A percentile compares a stretch with the other conserved stretches of the same genome.
Evolutionary conservation across 176 grass and related monocot species (phyloP).

Genomic region (Elymus sibiricus): DNA sequence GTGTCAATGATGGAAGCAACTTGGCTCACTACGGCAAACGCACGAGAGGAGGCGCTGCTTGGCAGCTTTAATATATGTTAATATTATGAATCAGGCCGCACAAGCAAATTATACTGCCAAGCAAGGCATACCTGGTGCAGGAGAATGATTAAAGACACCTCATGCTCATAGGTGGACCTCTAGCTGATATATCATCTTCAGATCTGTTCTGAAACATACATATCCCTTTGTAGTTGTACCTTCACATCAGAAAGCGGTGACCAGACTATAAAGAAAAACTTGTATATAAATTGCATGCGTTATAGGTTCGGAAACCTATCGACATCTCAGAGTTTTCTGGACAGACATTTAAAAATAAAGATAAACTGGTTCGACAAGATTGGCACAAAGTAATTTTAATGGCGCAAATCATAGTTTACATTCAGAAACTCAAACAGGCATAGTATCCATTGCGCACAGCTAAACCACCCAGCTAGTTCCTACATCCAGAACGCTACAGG

Average conservation of each 20-base stretch:
- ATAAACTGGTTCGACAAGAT: neutral
- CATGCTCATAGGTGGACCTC: constrained; percentile 72
- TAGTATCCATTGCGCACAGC: neutral
- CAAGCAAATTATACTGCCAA: constrained; percentile 42
- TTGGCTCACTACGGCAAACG: too few relatives aligned
- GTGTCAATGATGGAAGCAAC: too few relatives aligned
- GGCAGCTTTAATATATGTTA: too few relatives aligned
- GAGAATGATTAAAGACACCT: constrained; percentile 93
- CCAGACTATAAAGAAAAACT: too few relatives aligned
- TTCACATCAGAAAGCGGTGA: too few relatives aligned
- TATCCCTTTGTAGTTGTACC: constrained; percentile 1
- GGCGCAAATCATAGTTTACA: neutral
- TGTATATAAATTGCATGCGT: too few relatives aligned
- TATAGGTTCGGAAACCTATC: neutral
- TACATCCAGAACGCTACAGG: constrained; percentile 5
- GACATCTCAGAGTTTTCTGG: neutral
- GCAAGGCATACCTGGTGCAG: constrained; percentile 72
- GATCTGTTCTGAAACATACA: constrained; percentile 31
- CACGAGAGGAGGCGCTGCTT: too few relatives aligned
- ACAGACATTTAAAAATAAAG: neutral
- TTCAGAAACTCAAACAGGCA: neutral
- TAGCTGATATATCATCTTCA: constrained; percentile 54
- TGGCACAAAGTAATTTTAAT: neutral
- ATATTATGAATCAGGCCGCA: constrained; percentile 19
- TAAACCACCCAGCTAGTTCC: neutral